Evolutionary conservation across 305 asterid species (phyloP).

Genomic region (Fraxinus dipetala): DNA sequence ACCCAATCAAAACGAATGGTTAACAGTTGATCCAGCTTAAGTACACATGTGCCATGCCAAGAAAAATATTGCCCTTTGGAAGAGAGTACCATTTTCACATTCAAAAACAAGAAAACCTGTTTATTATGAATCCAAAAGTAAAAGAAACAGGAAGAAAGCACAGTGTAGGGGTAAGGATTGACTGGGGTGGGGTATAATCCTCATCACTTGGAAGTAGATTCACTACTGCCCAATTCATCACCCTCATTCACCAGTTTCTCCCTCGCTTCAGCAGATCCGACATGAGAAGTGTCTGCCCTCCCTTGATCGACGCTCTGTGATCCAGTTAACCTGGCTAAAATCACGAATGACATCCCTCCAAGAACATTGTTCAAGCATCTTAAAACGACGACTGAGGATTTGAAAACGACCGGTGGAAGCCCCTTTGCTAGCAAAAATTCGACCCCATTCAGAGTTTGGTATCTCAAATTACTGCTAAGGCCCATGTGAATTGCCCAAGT

Average conservation of each 20-base stretch:
- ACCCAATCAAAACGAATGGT: background rate
- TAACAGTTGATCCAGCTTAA: background rate
- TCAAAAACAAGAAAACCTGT: background rate
- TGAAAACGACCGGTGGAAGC: conserved; percentile 33
- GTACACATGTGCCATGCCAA: background rate
- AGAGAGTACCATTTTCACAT: background rate
- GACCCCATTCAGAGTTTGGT: conserved; percentile 44
- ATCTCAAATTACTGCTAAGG: conserved; percentile 44
- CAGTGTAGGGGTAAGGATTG: background rate
- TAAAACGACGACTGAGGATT: conserved; percentile 38
- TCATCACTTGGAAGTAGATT: conserved; percentile 13
- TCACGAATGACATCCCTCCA: conserved; percentile 51
- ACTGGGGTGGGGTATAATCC: background rate
- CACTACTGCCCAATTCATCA: conserved; percentile 7
- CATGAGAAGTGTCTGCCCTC: conserved; percentile 13
- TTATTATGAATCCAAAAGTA: background rate
- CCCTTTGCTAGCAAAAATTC: conserved; percentile 46
- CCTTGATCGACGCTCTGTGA: conserved; percentile 34
- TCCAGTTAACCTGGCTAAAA: conserved; percentile 49
- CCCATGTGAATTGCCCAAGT: conserved; percentile 61
- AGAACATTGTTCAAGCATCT: conserved; percentile 46
- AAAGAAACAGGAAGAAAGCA: background rate
- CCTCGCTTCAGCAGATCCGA: conserved; percentile 4
- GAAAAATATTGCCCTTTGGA: background rate
- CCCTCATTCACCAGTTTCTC: conserved; percentile 16